phyloP scores from a whole-genome alignment of 1,284 basidiomycete species.

The Cryptococcus wingfieldii region DNA sequence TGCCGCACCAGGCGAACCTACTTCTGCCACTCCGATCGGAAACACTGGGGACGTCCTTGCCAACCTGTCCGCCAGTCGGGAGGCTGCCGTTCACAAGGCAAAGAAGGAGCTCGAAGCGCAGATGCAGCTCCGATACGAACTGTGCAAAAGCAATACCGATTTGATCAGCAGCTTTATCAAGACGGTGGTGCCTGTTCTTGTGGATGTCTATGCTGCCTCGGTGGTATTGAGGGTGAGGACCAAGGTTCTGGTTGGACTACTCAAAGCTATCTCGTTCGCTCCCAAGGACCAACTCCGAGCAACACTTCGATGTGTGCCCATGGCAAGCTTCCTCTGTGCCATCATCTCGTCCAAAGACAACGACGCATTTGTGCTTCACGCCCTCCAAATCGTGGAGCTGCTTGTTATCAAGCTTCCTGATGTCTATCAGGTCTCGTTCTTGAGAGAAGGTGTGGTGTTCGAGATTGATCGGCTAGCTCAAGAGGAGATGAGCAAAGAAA shows the following conservation, averaged over 20 bases:
- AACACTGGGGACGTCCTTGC: constrained; percentile 1
- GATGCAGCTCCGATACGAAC: constrained; percentile 46
- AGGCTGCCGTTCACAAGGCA: constrained; percentile 22
- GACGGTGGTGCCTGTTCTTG: constrained; percentile 80
- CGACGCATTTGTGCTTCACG: constrained; percentile 73
- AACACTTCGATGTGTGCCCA: constrained; percentile 76
- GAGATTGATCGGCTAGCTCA: constrained; percentile 74
- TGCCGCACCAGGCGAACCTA: background rate
- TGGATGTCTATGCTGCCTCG: constrained; percentile 92
- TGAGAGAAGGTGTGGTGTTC: constrained; percentile 88
- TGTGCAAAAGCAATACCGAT: constrained; percentile 67
- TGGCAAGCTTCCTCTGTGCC: constrained; percentile 86
- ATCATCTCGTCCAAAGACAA: constrained; percentile 88
- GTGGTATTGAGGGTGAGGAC: constrained; percentile 77
- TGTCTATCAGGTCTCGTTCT: constrained; percentile 79
- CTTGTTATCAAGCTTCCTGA: constrained; percentile 73
- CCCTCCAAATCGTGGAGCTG: constrained; percentile 84
- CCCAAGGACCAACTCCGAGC: constrained; percentile 68
- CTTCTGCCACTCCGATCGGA: background rate
- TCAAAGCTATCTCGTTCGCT: constrained; percentile 85
- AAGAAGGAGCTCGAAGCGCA: constrained; percentile 45
- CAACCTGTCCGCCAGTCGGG: constrained; percentile 2
- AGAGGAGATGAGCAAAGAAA: constrained; percentile 54
- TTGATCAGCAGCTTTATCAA: constrained; percentile 80
- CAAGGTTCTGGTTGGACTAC: constrained; percentile 76